Evolutionary conservation across 2,329 filamentous ascomycete species (phyloP), one percentile per base, ranked within the genome.

Genomic region (Colletotrichum godetiae): DNA sequence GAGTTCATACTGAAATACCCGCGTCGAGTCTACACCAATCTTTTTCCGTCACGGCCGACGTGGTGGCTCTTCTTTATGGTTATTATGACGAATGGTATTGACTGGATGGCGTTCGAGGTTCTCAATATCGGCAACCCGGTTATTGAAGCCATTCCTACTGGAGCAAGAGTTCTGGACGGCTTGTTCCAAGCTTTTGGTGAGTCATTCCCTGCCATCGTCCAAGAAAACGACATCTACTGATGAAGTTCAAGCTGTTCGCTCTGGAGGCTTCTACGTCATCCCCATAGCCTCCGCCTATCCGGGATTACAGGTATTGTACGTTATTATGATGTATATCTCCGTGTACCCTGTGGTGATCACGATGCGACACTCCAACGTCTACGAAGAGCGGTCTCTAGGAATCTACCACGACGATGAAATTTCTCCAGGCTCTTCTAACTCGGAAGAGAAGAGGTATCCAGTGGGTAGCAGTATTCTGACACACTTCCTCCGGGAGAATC

Each of bases 361-460:
- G 1, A 89, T 92, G 82, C 88, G 92, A 33, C 90, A 92, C 78
- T 92, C 91, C 52, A 94, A 94, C 77, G 89, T 93, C 35, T 94
- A 94, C 78, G 92, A 94, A 78, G 92, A 94, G 77, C 86, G 90
- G 7, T 91, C 89, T 0, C 83, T 94, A 1, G 91, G 91, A 0
- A 88, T 92, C 37, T 90, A 91, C 72, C 81, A 81, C 55, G 82
- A 85, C 29, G 81, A 81, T 24, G 78, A 65, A 0, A 24, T 22
- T 19, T 27, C 33, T 29, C 19, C 42, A 0, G 13, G 19, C 10
- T 1, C 6, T 13, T 24, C 13, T 10, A 5, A 13, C 24, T 4
- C 13, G 0, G 52, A 29, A 75, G 57, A 75, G 76, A 55, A 75
- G 76, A 67, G 74, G 75, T 29, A 79, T 78, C 6, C 77, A 73